Conservation (phyloP, 2,329 filamentous ascomycete genomes). For the Cucurbitaria berberidis region DNA sequence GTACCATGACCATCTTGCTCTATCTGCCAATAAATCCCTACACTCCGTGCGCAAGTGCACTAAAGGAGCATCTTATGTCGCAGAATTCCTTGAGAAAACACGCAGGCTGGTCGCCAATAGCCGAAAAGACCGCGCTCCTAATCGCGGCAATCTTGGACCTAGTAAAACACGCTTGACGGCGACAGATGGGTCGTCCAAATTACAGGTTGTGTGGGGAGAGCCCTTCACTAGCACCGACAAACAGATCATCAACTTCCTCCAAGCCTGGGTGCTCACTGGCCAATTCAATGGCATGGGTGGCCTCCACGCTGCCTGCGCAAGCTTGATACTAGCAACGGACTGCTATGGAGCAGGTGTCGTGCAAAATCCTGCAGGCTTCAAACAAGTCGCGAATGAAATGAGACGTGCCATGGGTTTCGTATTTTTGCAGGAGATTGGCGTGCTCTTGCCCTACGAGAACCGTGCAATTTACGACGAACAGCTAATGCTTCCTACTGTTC, state of each 20-base stretch:
- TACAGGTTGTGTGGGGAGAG: constrained; percentile 27
- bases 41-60: not conserved
- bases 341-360: constrained; percentile 60
- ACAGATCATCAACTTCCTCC: constrained; percentile 70
- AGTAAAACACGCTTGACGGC: constrained; percentile 42
- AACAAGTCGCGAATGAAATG: constrained; percentile 9
- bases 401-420: constrained; percentile 58
- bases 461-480: constrained; percentile 65
- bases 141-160: constrained; percentile 45
- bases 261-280: constrained; percentile 61
- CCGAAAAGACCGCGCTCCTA: constrained; percentile 46
- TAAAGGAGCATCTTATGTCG: constrained; percentile 37
- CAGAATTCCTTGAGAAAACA: constrained; percentile 52
- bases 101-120: constrained; percentile 48
- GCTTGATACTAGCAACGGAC: constrained; percentile 66
- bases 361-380: constrained; percentile 46
- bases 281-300: constrained; percentile 51
- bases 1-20: constrained; percentile 58
- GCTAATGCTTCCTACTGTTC: constrained; percentile 58
- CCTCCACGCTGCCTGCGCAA: constrained; percentile 67
- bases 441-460: constrained; percentile 74
- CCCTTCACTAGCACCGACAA: constrained; percentile 60
- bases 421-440: constrained; percentile 78
- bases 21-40: constrained; percentile 8
- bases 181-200: constrained; percentile 16